phyloP scores from a whole-genome alignment of 306 rosid genomes.

The Dicorynia guianensis region DNA sequence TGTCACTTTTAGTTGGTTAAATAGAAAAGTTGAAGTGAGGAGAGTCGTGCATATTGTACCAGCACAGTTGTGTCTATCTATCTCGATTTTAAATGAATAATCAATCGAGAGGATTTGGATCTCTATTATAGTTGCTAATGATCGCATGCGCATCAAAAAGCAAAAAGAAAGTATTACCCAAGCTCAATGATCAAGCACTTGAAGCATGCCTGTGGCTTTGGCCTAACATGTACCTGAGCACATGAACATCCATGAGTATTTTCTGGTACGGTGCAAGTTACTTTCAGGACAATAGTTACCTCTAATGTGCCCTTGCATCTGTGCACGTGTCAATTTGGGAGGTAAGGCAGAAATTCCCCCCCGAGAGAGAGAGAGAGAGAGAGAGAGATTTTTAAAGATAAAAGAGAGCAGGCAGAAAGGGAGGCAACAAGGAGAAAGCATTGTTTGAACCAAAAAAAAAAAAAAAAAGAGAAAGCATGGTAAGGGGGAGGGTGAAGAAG shows the following conservation, averaged over 20 bases:
- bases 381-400: constrained; percentile 16
- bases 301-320: constrained; percentile 29
- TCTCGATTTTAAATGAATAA: no score
- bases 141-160: not conserved
- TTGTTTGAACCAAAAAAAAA: no score
- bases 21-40: no score
- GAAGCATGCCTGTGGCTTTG: constrained; percentile 19
- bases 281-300: constrained; percentile 10
- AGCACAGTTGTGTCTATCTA: no score
- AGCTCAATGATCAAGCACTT: constrained; percentile 13
- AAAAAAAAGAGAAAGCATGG: constrained; percentile 39
- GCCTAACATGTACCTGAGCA: constrained; percentile 38
- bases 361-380: constrained; percentile 20
- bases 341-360: constrained; percentile 27
- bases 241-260: constrained; percentile 18
- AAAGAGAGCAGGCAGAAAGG: not conserved
- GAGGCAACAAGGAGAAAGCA: constrained; percentile 40
- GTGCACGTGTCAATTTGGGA: not conserved
- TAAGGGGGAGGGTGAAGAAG: constrained; percentile 23
- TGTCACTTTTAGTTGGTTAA: no score
- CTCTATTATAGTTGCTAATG: no score
- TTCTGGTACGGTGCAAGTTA: not conserved
- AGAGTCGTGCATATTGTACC: no score
- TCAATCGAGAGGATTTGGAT: no score
- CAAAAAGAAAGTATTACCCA: not conserved